Base-by-base conservation (phyloP, 805 yeast genomes). In the Ogataea trehalophila region DNA sequence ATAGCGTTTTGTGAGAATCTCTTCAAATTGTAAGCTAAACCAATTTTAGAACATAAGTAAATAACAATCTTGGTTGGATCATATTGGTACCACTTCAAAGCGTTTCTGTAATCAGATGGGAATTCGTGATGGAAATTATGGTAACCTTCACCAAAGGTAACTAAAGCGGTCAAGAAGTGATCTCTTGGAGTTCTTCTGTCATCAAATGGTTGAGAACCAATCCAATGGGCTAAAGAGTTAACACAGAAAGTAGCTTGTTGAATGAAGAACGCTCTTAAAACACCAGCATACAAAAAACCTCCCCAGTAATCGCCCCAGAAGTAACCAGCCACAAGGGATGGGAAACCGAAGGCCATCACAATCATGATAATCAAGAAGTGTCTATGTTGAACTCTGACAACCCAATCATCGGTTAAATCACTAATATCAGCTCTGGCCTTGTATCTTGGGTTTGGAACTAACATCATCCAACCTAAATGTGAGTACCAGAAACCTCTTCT, bases 91-190 rank as follows among this genome's bases (percentile, higher is more conserved):
- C 94, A 86, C 64, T 80, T 83, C 63, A 86, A 75, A 35, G 94
- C 94, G 63, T 86, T 86, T 77, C 95, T 80, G 77, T 86, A 87
- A 70, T 87, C 95, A 17, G 87, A 78, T 59, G 95, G 94, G 77
- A 86, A 87, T 73, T 86, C 95, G 66, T 87, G 95, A 68, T 87
- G 95, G 81, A 86, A 87, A 70, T 87, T 87, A 63, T 87, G 94
- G 74, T 86, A 85, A 53, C 95, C 95, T 70, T 87, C 95, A 68
- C 95, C 95, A 61, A 86, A 85, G 0, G 95, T 87, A 49, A 85
- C 89, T 50, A 86, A 70, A 5, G 94, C 94, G 43, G 94, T 85
- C 52, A 87, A 60, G 63, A 81, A 78, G 67, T 85, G 90, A 68
- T 87, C 92, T 70, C 94, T 77, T 57, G 94, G 94, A 33, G 92